Evolutionary conservation across 768 basidiomycete species (phyloP), one percentile per base, ranked within the genome.

Genomic region (Lanmaoa pseudosensibilis): DNA sequence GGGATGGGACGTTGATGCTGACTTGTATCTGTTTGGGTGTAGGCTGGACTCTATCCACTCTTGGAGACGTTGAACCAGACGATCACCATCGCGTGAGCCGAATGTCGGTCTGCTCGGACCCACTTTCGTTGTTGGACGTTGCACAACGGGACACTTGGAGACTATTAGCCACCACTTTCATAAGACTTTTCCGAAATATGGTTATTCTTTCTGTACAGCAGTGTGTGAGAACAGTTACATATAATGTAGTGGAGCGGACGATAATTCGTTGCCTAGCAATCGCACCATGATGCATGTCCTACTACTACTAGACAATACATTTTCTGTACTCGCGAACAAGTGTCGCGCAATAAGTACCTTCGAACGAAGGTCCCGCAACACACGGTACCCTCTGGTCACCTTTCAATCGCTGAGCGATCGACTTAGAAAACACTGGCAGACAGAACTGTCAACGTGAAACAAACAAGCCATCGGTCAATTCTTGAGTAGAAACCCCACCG

Each of bases 11-110:
- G 38, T 10, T 15, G 36, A 59, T n/a, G 13, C 34, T 54, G 39
- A 46, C 16, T 18, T 16, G 46, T 33, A 32, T 34, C 18, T 50
- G 33, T 47, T 44, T 52, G 10, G 30, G 9, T 48, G 2, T 50
- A 79, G 78, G 77, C 74, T 58, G 65, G 65, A 2, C 45, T 56
- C 16, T 63, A 45, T 21, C 75, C 75, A 4, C 65, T 41, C 34
- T 46, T 69, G 19, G 69, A 79, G 59, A 67, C 61, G 15, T 47
- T 71, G 33, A 78, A 77, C 46, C 69, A 65, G 43, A 69, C 70
- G 0, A 52, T 73, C 40, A 60, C 39, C 11, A 51, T 73, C 41
- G 46, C 19, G 1, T 73, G 50, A 70, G 16, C 11, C 21, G 56
- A 16, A 38, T 10, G 8, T 38, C 18, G 30, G 15, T 15, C 23